phyloP scores from a whole-genome alignment of 2,329 filamentous ascomycete genomes.

The Epichloe hybrida region DNA sequence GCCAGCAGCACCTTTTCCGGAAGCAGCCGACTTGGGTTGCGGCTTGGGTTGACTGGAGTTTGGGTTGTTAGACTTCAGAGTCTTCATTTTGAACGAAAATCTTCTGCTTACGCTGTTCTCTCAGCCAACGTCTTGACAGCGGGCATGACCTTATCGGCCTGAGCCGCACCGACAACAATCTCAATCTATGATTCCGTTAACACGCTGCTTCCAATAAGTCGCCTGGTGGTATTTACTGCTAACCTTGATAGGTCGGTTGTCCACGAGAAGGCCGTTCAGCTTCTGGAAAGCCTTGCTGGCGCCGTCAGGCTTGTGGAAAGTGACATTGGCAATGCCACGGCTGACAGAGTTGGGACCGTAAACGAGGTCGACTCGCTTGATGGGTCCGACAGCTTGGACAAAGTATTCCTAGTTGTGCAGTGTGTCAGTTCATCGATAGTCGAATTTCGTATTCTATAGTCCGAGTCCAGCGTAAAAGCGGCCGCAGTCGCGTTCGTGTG shows the following conservation, averaged over 20 bases:
- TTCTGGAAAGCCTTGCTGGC: slow-evolving; percentile 73
- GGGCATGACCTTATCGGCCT: slow-evolving; percentile 53
- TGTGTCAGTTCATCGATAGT: slow-evolving; percentile 49
- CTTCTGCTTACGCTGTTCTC: slow-evolving; percentile 52
- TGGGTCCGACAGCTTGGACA: slow-evolving; percentile 67
- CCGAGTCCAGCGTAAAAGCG: slow-evolving; percentile 12
- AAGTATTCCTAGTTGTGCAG: slow-evolving; percentile 85
- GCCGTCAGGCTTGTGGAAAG: slow-evolving; percentile 67
- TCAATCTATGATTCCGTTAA: slow-evolving; percentile 53
- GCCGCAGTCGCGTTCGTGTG: slow-evolving; percentile 4
- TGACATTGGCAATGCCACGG: slow-evolving; percentile 82
- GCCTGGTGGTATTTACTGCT: background rate
- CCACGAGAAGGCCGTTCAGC: slow-evolving; percentile 80
- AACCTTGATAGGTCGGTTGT: slow-evolving; percentile 83
- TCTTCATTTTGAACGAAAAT: background rate
- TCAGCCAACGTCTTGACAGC: slow-evolving; percentile 63
- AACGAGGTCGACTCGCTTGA: slow-evolving; percentile 82
- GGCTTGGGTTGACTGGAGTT: slow-evolving; percentile 18
- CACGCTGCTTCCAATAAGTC: background rate
- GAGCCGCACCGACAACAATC: slow-evolving; percentile 69
- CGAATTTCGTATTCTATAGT: slow-evolving; percentile 8
- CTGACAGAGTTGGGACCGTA: slow-evolving; percentile 89
- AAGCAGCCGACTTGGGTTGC: slow-evolving; percentile 70
- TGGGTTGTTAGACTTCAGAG: slow-evolving; percentile 1
- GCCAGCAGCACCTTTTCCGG: slow-evolving; percentile 40